phyloP scores from a whole-genome alignment of 768 basidiomycete species.

The Termitomyces sp. region DNA sequence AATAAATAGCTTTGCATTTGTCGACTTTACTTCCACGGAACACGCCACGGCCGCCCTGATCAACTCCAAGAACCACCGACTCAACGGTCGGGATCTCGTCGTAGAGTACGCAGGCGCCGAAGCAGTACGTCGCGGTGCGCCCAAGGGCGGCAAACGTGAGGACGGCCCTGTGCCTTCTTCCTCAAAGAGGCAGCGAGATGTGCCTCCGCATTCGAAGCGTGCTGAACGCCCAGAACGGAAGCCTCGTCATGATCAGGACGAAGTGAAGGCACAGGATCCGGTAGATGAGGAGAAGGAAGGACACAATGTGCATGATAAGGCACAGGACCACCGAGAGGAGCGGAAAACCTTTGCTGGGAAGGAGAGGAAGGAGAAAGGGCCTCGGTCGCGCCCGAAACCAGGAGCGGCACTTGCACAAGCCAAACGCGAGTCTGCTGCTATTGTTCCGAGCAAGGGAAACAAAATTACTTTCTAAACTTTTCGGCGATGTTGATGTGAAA shows the following conservation, averaged over 20 bases:
- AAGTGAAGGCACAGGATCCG: not conserved
- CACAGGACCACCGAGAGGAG: not conserved
- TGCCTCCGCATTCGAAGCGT: constrained; percentile 4
- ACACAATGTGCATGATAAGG: not conserved
- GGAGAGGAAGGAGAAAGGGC: constrained; percentile 25
- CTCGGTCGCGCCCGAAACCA: constrained; percentile 55
- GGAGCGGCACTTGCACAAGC: constrained; percentile 79
- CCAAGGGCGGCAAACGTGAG: constrained; percentile 25
- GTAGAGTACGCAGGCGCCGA: constrained; percentile 89
- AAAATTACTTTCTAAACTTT: constrained; percentile 61
- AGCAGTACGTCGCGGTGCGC: constrained; percentile 80
- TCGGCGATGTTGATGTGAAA: too few relatives aligned
- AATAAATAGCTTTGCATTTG: constrained; percentile 76
- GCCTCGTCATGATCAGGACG: constrained; percentile 2
- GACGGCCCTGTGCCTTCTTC: constrained; percentile 10
- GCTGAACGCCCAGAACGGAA: constrained; percentile 8
- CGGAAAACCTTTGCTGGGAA: constrained; percentile 10
- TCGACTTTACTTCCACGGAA: constrained; percentile 80
- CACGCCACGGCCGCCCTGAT: constrained; percentile 79
- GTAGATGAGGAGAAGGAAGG: not conserved
- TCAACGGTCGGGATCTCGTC: constrained; percentile 80
- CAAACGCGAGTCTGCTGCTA: constrained; percentile 70
- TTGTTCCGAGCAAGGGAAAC: constrained; percentile 61
- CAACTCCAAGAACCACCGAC: constrained; percentile 78
- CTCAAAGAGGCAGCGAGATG: constrained; percentile 10